Percentiles rank a stretch among this genome's conserved stretches.
phyloP scores from a whole-genome alignment of 371 early-diverging fungal genomes.

The Circinella minor region DNA sequence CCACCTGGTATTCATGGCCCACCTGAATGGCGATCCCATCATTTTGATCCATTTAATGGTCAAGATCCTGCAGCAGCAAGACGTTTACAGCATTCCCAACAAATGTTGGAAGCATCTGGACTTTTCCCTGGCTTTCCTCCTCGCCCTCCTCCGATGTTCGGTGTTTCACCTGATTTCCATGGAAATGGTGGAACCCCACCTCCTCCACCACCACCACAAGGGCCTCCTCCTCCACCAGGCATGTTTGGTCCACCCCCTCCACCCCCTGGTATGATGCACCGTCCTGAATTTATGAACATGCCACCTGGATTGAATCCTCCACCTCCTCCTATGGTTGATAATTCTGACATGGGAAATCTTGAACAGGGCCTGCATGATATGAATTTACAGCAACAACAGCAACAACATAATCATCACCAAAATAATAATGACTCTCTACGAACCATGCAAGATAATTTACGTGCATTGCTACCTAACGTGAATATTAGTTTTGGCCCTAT shows the following conservation, averaged over 20 bases:
- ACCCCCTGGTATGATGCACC: conserved; percentile 33
- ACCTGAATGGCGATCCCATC: conserved; percentile 41
- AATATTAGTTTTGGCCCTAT: conserved; percentile 68
- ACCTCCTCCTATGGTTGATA: background rate
- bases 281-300: conserved; percentile 25
- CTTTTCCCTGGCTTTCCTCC: conserved; percentile 36
- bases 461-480: conserved; percentile 73
- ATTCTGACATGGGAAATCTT: conserved; percentile 10
- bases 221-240: conserved; percentile 20
- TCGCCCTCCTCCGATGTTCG: conserved; percentile 21
- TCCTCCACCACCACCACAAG: conserved; percentile 22
- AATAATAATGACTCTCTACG: conserved; percentile 5
- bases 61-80: conserved; percentile 51
- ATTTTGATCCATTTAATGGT: conserved; percentile 49
- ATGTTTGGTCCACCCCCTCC: conserved; percentile 33
- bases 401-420: background rate
- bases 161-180: conserved; percentile 22
- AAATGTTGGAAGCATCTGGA: conserved; percentile 55
- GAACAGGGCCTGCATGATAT: conserved; percentile 11
- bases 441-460: conserved; percentile 62
- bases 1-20: conserved; percentile 32
- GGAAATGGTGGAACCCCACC: conserved; percentile 20
- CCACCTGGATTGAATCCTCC: conserved; percentile 20
- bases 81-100: conserved; percentile 56
- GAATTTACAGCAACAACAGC: conserved; percentile 11